Evolutionary conservation across 1,139 yeast species (phyloP), one percentile per base, ranked within the genome.

Genomic region (Saccharomyces hybrid): DNA sequence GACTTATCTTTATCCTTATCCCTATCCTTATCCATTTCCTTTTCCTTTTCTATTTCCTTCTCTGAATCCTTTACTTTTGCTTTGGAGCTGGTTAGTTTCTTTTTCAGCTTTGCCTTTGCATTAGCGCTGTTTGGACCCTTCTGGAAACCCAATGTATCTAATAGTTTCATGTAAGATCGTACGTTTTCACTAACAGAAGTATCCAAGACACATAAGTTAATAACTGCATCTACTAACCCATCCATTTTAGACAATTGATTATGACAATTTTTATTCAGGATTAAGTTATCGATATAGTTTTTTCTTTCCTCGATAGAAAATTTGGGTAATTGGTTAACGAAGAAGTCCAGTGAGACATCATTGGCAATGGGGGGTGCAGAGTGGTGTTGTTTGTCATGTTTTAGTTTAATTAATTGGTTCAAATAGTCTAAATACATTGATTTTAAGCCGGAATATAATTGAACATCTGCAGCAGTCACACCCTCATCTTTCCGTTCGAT

Each of bases 371-470:
- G 44, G 5, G 44, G 44, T 38, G 25, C 13, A 9, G 44, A 38
- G 7, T 38, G 44, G 44, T 8, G 44, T 38, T 38, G 44, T 11
- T 51, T 51, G 25, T 41, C 47, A 6, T 51, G 48, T 25, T 61
- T 61, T 31, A 67, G 58, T 14, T 59, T 55, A 11, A 53, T 54
- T 49, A 68, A 56, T 51, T 64, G 66, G 34, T 57, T 51, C 52
- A 68, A 55, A 51, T 67, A 67, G 53, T 66, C 68, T 13, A 56
- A 55, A 49, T 68, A 68, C 70, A 68, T 65, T 27, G 61, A 54
- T 34, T 64, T 64, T 51, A 68, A 55, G 3, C 71, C 71, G 29
- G 54, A 56, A 56, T 63, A 65, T 42, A 68, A 54, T 51, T 67
- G 66, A 4, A 59, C 53, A 53, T 68, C 71, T 14, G 63, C 63